These are phyloP conservation scores for Prosopis cineraria DNA, from an alignment of 306 rosid species.

Conservation along the genomic window DNA sequence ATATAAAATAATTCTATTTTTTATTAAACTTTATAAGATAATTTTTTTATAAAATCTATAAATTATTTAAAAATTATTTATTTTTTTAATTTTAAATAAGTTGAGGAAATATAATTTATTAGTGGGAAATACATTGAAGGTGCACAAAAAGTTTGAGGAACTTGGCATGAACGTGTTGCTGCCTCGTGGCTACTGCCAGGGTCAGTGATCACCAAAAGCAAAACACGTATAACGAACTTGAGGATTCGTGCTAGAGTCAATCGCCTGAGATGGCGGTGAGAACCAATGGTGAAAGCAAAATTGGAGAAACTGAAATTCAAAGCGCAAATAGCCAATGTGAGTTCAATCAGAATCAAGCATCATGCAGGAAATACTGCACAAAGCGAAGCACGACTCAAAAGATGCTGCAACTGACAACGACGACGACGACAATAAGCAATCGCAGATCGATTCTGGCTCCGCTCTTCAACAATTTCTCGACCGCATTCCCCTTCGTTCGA, in stretches of 20 bases:
- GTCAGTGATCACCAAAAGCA: neutral
- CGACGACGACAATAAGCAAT: neutral
- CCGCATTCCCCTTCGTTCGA: slow-evolving; percentile 50
- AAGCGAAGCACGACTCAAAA: slow-evolving; percentile 8
- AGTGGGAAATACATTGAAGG: neutral
- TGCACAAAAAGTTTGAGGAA: neutral
- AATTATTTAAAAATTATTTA: no score
- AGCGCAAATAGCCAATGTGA: neutral
- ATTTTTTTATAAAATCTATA: no score
- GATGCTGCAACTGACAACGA: slow-evolving; percentile 10
- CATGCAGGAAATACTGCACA: slow-evolving; percentile 36
- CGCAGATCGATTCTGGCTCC: slow-evolving; percentile 42
- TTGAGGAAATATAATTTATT: no score
- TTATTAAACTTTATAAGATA: no score
- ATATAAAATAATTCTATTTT: no score
- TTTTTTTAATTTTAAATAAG: no score
- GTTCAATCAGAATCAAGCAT: neutral
- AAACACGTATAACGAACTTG: slow-evolving; percentile 19
- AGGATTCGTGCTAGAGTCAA: slow-evolving; percentile 10
- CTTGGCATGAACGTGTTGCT: neutral
- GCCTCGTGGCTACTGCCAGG: slow-evolving; percentile 6
- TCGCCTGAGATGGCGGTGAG: slow-evolving; percentile 21
- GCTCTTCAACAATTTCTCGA: slow-evolving; percentile 63
- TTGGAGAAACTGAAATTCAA: neutral
- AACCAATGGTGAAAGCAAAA: neutral